These are phyloP conservation scores for Vachellia pachyceras DNA, from an alignment of 306 rosid genomes.

Conservation along the genomic window DNA sequence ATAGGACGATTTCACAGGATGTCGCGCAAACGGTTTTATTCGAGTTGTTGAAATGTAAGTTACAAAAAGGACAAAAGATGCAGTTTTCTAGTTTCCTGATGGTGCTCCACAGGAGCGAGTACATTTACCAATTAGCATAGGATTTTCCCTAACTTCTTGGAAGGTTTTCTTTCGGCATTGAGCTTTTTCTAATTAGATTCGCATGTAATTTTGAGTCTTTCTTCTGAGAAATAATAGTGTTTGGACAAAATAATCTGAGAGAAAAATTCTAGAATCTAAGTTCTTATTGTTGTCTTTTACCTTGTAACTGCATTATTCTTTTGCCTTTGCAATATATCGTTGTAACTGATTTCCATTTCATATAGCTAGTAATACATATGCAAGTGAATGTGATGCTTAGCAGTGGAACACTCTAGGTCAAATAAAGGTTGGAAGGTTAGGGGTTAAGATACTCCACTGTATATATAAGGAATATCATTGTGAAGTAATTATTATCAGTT, in stretches of 20 bases:
- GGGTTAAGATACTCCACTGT: neutral
- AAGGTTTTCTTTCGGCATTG: neutral
- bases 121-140: too few species aligned
- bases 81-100: too few species aligned
- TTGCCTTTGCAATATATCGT: neutral
- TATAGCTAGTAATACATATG: neutral
- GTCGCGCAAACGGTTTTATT: neutral
- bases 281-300: neutral
- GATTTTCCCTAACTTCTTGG: too few species aligned
- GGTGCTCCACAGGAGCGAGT: too few species aligned
- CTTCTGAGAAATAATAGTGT: neutral
- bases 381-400: neutral
- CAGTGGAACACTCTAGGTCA: neutral
- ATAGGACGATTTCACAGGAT: neutral
- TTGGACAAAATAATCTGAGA: neutral
- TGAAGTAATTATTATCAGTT: neutral
- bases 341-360: neutral
- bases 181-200: neutral
- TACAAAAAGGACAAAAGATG: neutral
- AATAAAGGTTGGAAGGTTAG: neutral
- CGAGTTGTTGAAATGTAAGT: neutral
- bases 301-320: neutral
- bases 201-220: neutral
- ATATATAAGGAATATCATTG: neutral
- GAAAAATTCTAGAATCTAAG: neutral